Base-by-base conservation (phyloP, 345 rosid species). In the Pseudoturritis turrita region DNA sequence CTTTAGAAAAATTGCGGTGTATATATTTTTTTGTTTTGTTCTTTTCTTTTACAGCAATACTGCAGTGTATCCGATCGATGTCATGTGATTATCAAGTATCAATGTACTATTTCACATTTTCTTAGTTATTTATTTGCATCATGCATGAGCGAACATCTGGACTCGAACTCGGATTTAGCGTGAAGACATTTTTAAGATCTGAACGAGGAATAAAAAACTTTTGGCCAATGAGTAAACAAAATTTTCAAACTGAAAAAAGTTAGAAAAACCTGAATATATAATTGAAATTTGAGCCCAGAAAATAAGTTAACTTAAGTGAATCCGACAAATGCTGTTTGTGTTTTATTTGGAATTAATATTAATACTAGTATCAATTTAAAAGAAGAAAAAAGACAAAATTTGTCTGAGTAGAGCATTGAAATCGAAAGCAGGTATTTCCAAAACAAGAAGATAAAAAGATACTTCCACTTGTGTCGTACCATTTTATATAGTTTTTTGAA, bases 111-210 rank as follows among this genome's bases (percentile, higher is more conserved):
- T 36, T 51, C 37, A 21, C 21, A 10, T 8, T n/a, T 28, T 8
- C 14, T 9, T 6, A 14, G 10, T 59, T 60, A 9, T 41, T n/a
- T 43, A 14, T 15, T 23, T 28, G 2, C 15, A 10, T 21, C 23
- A 15, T 45, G 67, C 67, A 59, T 37, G 67, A 33, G 59, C 12
- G 0, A 35, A 47, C 50, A 36, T 46, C 21, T 70, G 37, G 66
- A 57, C 12, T 58, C 18, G 36, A 11, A 31, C 17, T 45, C 3
- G 35, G 65, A 44, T 33, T 45, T 44, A 39, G n/a, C 9, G 21
- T 51, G 12, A 9, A 59, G 21, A 56, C 67, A 51, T 70, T 70
- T 60, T 17, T 7, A 49, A 23, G 68, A 59, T 60, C 17, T 71
- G 8, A 49, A 17, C 22, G 6, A 58, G 3, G 4, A 59, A 36